Percentiles rank a stretch among this genome's conserved stretches.
Conservation (phyloP, 2,329 filamentous ascomycete genomes). For the Aspergillus sp. region DNA sequence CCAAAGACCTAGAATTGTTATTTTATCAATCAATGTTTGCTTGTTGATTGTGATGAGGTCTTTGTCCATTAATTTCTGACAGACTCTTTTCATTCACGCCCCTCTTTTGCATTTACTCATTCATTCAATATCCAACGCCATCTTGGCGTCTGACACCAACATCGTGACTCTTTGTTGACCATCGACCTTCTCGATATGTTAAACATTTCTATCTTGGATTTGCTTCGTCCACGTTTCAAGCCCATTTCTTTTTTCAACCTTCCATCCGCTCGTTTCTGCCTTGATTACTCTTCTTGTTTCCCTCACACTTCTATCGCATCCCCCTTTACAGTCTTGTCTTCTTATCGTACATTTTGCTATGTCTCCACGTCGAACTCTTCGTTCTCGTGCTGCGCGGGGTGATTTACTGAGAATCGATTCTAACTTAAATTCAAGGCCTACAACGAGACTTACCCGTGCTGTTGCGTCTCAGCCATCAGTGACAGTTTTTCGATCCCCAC, state of each 20-base stretch:
- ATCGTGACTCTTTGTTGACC: too few species aligned
- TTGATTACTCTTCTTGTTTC: slow-evolving; percentile 6
- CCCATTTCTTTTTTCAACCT: background rate
- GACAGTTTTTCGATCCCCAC: slow-evolving; percentile 32
- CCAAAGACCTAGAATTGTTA: too few species aligned
- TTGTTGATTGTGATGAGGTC: too few species aligned
- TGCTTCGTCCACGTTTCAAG: slow-evolving; percentile 3
- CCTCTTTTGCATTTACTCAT: background rate
- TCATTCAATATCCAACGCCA: background rate
- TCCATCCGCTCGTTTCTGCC: background rate
- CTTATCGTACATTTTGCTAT: slow-evolving; percentile 17
- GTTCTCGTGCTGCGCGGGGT: slow-evolving; percentile 27
- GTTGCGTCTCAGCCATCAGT: slow-evolving; percentile 25
- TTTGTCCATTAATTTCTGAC: too few species aligned
- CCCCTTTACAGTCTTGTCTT: slow-evolving; percentile 1
- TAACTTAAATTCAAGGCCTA: slow-evolving; percentile 32
- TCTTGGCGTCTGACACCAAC: too few species aligned
- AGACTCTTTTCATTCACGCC: too few species aligned
- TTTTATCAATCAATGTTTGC: too few species aligned
- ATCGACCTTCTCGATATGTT: too few species aligned
- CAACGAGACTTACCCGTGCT: slow-evolving; percentile 29
- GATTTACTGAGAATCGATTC: slow-evolving; percentile 24
- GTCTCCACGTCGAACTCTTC: slow-evolving; percentile 35
- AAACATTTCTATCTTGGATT: background rate
- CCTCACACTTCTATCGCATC: background rate